Percentiles rank a stretch among this genome's conserved stretches.
phyloP scores from a whole-genome alignment of 78 protist species.

The Thecamonas trahens region DNA sequence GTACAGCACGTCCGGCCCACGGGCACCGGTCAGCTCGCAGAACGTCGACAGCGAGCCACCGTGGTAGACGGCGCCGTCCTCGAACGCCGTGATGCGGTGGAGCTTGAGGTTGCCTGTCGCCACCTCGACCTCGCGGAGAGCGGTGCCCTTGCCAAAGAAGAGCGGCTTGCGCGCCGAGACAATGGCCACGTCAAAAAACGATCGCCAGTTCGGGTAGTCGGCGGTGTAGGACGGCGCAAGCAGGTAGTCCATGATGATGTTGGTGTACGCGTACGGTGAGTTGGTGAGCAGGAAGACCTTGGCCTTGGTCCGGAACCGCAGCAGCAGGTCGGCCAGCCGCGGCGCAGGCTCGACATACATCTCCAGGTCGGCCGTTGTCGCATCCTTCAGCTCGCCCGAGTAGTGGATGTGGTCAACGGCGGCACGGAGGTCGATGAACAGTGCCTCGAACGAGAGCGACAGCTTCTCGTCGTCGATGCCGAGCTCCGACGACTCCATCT shows the following conservation, averaged over 20 bases:
- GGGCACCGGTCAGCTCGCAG: slow-evolving; percentile 43
- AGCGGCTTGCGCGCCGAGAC: slow-evolving; percentile 62
- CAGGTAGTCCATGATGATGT: slow-evolving; percentile 49
- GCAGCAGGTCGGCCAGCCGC: slow-evolving; percentile 23
- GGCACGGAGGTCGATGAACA: slow-evolving; percentile 45
- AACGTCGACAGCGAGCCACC: slow-evolving; percentile 33
- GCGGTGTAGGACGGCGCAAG: slow-evolving; percentile 15
- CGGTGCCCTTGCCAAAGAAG: slow-evolving; percentile 56
- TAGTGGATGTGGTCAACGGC: slow-evolving; percentile 49
- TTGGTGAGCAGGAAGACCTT: slow-evolving; percentile 50
- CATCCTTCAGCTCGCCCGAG: slow-evolving; percentile 39
- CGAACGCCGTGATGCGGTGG: background rate
- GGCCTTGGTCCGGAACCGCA: slow-evolving; percentile 20
- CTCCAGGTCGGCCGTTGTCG: slow-evolving; percentile 38
- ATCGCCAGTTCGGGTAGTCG: slow-evolving; percentile 3
- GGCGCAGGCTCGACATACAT: slow-evolving; percentile 10
- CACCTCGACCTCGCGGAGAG: slow-evolving; percentile 53
- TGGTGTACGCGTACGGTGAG: slow-evolving; percentile 40
- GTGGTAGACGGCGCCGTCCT: slow-evolving; percentile 37
- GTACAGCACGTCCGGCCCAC: slow-evolving; percentile 40
- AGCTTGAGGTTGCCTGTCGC: slow-evolving; percentile 39
- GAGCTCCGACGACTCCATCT: slow-evolving; percentile 8
- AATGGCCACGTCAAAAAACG: slow-evolving; percentile 26
- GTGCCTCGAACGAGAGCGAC: background rate
- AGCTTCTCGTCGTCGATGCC: slow-evolving; percentile 10